Percentiles rank a stretch among this genome's conserved stretches.
Evolutionary conservation across 1,284 basidiomycete genomes (phyloP).

Genomic region (Porogramme epimiltina): DNA sequence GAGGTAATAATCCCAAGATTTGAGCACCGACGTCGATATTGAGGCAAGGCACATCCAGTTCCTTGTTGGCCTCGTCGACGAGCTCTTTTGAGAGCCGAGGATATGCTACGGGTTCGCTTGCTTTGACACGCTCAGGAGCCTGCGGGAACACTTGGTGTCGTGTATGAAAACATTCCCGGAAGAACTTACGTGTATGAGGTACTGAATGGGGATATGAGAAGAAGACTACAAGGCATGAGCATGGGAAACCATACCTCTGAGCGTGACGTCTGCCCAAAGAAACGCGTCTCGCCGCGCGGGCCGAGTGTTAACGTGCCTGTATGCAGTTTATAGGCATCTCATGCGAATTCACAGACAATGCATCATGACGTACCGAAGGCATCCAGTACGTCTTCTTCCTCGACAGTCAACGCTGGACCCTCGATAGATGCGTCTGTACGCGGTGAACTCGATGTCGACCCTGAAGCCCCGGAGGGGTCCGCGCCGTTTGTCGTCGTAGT

Average conservation of each 20-base stretch:
- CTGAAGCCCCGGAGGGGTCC: neutral
- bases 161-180: too few species aligned
- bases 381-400: conserved; percentile 53
- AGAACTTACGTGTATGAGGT: conserved; percentile 49
- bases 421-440: neutral
- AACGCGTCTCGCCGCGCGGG: conserved; percentile 52
- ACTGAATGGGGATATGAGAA: conserved; percentile 35
- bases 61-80: conserved; percentile 30
- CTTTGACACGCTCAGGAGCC: conserved; percentile 22
- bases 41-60: conserved; percentile 32
- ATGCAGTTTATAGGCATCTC: neutral
- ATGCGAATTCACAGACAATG: neutral
- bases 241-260: conserved; percentile 50
- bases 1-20: conserved; percentile 47
- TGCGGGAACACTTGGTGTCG: neutral
- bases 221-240: neutral
- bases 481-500: neutral
- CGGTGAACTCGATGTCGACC: too few species aligned
- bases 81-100: conserved; percentile 26
- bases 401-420: conserved; percentile 22
- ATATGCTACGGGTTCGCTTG: conserved; percentile 7
- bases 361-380: conserved; percentile 48
- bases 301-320: conserved; percentile 63
- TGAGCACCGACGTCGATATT: conserved; percentile 39
- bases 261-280: conserved; percentile 63